Percentiles rank a stretch among this genome's conserved stretches.
Evolutionary conservation across 2,329 filamentous ascomycete species (phyloP).

Genomic region (Magnaporthiopsis poae): DNA sequence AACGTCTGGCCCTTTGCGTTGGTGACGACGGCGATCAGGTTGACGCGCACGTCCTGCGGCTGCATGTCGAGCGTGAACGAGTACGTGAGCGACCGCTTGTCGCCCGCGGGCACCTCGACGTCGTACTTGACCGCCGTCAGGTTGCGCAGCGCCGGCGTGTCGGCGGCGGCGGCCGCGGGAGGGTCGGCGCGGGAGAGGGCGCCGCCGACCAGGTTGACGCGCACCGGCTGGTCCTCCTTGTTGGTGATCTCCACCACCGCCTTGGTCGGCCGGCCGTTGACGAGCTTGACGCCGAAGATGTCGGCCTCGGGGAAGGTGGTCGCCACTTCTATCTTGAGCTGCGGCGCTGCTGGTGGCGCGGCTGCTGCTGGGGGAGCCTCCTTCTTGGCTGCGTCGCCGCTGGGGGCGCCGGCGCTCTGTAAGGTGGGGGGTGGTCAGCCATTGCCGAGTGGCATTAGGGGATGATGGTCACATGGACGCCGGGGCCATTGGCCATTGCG

Average conservation of each 20-base stretch:
- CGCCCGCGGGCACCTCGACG: constrained; percentile 62
- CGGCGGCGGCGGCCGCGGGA: constrained; percentile 31
- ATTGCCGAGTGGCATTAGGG: background rate
- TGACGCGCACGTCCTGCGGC: constrained; percentile 75
- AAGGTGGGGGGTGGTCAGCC: background rate
- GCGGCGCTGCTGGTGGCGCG: constrained; percentile 19
- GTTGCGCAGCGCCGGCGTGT: constrained; percentile 62
- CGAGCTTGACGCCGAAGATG: constrained; percentile 87
- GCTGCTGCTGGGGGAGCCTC: constrained; percentile 14
- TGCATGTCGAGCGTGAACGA: constrained; percentile 84
- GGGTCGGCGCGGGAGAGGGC: constrained; percentile 51
- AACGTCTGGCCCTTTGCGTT: constrained; percentile 58
- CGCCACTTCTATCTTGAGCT: constrained; percentile 55
- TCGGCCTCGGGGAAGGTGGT: constrained; percentile 60
- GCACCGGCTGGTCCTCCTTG: constrained; percentile 66
- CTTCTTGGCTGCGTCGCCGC: constrained; percentile 15
- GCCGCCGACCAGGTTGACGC: constrained; percentile 67
- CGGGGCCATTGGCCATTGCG: background rate
- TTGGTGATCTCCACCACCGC: constrained; percentile 77
- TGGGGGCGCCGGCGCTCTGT: constrained; percentile 5
- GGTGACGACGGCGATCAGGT: constrained; percentile 62
- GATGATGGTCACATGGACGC: background rate
- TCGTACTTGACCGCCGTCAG: constrained; percentile 68
- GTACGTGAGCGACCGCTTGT: constrained; percentile 69
- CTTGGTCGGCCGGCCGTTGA: constrained; percentile 82